Conservation (phyloP, 192 early-diverging fungal genomes). For the Coemansia reversa region DNA sequence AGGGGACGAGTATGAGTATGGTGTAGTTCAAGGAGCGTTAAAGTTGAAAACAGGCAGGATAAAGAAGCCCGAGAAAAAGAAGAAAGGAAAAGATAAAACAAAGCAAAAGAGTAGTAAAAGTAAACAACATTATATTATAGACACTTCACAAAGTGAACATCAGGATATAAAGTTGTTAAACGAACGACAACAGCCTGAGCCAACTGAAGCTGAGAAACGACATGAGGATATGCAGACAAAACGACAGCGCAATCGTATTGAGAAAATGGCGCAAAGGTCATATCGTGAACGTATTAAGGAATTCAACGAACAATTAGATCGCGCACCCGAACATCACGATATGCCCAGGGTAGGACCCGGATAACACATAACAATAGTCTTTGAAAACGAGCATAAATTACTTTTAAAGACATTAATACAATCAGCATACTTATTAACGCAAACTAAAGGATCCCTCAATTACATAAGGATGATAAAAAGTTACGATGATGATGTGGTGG, state of each 20-base stretch:
- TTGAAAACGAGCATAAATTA: neutral
- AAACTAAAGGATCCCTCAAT: too few species aligned
- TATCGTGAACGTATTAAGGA: slow-evolving; percentile 55
- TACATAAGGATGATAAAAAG: neutral
- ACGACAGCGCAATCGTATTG: slow-evolving; percentile 45
- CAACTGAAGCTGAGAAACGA: slow-evolving; percentile 34
- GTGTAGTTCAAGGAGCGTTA: neutral
- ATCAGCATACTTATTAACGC: neutral
- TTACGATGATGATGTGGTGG: neutral
- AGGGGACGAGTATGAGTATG: neutral
- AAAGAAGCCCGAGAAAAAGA: neutral
- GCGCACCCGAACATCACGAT: slow-evolving; percentile 65
- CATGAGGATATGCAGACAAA: slow-evolving; percentile 19
- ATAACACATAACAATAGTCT: slow-evolving; percentile 4
- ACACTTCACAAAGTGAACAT: neutral
- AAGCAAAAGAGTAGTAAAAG: neutral
- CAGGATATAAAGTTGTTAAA: neutral
- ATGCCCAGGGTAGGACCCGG: slow-evolving; percentile 55
- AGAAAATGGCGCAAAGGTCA: slow-evolving; percentile 42
- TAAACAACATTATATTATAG: neutral
- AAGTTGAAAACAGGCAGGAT: neutral
- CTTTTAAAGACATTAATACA: neutral
- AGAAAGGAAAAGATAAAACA: neutral
- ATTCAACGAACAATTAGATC: slow-evolving; percentile 63
- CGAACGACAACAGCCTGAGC: neutral